A percentile compares a stretch with the other conserved stretches of the same genome.
Conservation (phyloP, 305 asterid species). For the Fraxinus greggii region DNA sequence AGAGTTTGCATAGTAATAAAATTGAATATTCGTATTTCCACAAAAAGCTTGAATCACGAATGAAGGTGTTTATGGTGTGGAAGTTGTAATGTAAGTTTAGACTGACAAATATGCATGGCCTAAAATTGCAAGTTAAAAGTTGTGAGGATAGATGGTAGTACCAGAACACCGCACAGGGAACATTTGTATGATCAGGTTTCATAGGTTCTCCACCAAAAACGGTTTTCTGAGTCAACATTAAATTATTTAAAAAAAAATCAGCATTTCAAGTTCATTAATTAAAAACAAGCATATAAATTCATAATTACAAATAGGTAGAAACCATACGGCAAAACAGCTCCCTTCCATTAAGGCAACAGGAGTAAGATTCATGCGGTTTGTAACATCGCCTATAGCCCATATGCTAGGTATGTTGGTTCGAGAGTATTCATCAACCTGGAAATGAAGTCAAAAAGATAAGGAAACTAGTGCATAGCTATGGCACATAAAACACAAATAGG, state of each 20-base stretch:
- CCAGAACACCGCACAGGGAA: slow-evolving; percentile 98
- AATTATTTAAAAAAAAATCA: slow-evolving; percentile 1
- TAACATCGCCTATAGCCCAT: slow-evolving; percentile 97
- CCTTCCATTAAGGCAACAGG: slow-evolving; percentile 99
- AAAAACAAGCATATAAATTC: slow-evolving; percentile 6
- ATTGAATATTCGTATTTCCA: background rate
- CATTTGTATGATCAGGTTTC: slow-evolving; percentile 62
- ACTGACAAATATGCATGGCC: background rate
- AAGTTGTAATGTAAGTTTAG: background rate
- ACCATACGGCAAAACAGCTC: slow-evolving; percentile 75
- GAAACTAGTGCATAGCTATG: slow-evolving; percentile 1
- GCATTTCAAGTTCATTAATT: background rate
- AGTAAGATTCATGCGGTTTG: slow-evolving; percentile 92
- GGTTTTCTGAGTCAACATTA: slow-evolving; percentile 64
- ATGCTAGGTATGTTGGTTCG: slow-evolving; percentile 89
- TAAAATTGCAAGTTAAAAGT: background rate
- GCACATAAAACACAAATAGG: background rate
- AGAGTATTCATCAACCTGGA: slow-evolving; percentile 79
- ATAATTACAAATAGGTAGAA: slow-evolving; percentile 7
- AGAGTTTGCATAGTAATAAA: background rate
- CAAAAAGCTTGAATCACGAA: background rate
- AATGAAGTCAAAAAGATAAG: slow-evolving; percentile 7
- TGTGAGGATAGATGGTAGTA: slow-evolving; percentile 33
- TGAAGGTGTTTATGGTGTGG: background rate
- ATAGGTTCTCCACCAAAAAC: slow-evolving; percentile 84